Percentiles rank a stretch among this genome's conserved stretches.
phyloP scores from a whole-genome alignment of 352 stramenopile genomes.

The Aphanomyces invadans region DNA sequence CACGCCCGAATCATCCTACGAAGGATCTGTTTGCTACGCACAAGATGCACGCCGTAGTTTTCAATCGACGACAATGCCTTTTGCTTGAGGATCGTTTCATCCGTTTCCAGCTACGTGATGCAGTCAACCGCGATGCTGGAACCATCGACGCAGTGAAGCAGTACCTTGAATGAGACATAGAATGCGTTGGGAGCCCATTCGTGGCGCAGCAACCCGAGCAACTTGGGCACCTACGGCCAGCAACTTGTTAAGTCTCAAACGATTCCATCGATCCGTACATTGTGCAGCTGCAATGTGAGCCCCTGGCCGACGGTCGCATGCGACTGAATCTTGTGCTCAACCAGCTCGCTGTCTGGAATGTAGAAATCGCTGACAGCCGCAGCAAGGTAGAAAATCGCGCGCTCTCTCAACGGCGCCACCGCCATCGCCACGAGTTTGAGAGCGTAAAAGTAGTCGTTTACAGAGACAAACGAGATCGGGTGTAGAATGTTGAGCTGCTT shows the following conservation, averaged over 20 bases:
- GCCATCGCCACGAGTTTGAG: conserved; percentile 74
- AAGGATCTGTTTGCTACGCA: too few species aligned
- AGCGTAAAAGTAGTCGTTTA: conserved; percentile 95
- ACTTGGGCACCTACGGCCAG: conserved; percentile 84
- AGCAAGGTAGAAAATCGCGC: conserved; percentile 89
- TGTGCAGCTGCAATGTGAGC: conserved; percentile 80
- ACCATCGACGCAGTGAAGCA: too few species aligned
- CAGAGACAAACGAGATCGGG: conserved; percentile 88
- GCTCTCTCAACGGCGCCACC: conserved; percentile 51
- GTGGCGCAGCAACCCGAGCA: conserved; percentile 85
- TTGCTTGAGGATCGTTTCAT: conserved; percentile 86
- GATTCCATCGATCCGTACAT: conserved; percentile 28
- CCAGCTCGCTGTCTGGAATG: conserved; percentile 84
- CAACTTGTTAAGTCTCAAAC: background rate
- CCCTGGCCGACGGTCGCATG: conserved; percentile 43
- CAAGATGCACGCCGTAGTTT: conserved; percentile 95
- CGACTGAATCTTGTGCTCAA: conserved; percentile 97
- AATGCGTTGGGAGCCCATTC: conserved; percentile 93
- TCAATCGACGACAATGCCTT: conserved; percentile 90
- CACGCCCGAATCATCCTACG: too few species aligned
- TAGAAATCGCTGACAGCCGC: conserved; percentile 99
- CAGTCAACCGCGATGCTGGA: background rate
- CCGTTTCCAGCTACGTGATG: conserved; percentile 88
- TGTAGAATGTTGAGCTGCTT: conserved; percentile 53
- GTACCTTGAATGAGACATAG: conserved; percentile 93